Conservation (phyloP, 2,329 filamentous ascomycete genomes). For the Penicillium verrucosum region DNA sequence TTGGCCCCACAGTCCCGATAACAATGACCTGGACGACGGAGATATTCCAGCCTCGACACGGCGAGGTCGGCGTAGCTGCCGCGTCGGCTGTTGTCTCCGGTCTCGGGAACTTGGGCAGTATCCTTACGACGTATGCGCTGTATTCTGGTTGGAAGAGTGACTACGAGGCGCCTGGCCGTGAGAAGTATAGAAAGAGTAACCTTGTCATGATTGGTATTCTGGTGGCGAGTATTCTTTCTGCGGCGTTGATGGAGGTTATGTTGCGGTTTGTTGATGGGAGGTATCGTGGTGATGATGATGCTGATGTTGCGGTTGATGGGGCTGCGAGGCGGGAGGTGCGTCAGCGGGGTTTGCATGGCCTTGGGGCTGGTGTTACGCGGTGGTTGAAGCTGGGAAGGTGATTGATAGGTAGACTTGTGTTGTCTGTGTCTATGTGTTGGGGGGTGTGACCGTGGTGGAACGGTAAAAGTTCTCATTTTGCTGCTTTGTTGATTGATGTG, state of each 20-base stretch:
- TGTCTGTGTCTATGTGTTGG: neutral
- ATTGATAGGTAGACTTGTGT: neutral
- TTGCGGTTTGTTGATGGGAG: slow-evolving; percentile 48
- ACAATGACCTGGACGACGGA: slow-evolving; percentile 93
- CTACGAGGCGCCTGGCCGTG: slow-evolving; percentile 57
- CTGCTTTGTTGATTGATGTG: neutral
- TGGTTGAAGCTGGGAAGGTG: slow-evolving; percentile 11
- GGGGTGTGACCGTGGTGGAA: neutral
- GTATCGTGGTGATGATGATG: slow-evolving; percentile 7
- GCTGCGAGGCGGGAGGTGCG: slow-evolving; percentile 36
- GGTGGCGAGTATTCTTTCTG: slow-evolving; percentile 68
- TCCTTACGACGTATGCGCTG: slow-evolving; percentile 82
- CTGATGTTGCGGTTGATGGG: slow-evolving; percentile 27
- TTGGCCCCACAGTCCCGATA: slow-evolving; percentile 86
- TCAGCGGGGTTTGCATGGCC: slow-evolving; percentile 38
- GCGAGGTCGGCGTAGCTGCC: slow-evolving; percentile 85
- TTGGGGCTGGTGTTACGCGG: slow-evolving; percentile 23
- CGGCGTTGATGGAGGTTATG: slow-evolving; percentile 63
- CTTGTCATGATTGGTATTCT: slow-evolving; percentile 85
- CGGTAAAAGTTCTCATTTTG: neutral
- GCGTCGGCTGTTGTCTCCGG: slow-evolving; percentile 83
- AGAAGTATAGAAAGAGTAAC: slow-evolving; percentile 78
- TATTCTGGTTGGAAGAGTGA: slow-evolving; percentile 85
- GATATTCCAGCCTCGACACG: slow-evolving; percentile 84
- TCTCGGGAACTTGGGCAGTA: slow-evolving; percentile 79